A percentile compares a stretch with the other conserved stretches of the same genome.
Conservation (phyloP, 257 asterid species). For the Solanum infundibuliforme region DNA sequence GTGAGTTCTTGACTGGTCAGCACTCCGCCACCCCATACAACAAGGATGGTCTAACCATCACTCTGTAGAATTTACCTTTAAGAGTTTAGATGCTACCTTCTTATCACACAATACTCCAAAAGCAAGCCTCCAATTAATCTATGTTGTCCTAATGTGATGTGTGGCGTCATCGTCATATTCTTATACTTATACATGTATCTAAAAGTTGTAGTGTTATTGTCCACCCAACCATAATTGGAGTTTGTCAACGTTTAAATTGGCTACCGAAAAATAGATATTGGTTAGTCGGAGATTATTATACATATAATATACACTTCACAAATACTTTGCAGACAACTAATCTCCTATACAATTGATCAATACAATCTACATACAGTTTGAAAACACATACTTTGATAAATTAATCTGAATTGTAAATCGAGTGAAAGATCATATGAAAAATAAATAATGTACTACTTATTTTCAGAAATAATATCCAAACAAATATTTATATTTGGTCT, state of each 20-base stretch:
- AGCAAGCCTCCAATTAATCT: fast-evolving
- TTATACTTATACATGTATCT: background rate
- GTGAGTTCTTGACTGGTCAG: too few relatives aligned
- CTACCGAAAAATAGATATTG: background rate
- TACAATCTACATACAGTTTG: background rate
- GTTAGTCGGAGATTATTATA: background rate
- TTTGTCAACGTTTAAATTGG: background rate
- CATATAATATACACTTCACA: background rate
- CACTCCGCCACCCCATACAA: too few relatives aligned
- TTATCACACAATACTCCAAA: background rate
- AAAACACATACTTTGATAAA: background rate
- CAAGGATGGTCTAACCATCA: too few relatives aligned
- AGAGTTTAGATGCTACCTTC: background rate
- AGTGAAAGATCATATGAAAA: too few relatives aligned
- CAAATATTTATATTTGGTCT: too few relatives aligned
- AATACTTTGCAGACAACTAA: background rate
- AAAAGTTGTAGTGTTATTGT: background rate
- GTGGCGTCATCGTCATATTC: background rate
- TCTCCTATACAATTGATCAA: background rate
- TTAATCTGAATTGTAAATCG: too few relatives aligned
- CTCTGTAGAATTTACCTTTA: too few relatives aligned
- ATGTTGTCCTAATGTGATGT: background rate
- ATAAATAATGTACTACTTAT: too few relatives aligned
- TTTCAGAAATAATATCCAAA: too few relatives aligned
- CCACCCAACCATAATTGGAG: background rate